A percentile compares a stretch with the other conserved stretches of the same genome.
Evolutionary conservation across 139 green algal genomes (phyloP).

Genomic region (Chlamydomonas sp.): DNA sequence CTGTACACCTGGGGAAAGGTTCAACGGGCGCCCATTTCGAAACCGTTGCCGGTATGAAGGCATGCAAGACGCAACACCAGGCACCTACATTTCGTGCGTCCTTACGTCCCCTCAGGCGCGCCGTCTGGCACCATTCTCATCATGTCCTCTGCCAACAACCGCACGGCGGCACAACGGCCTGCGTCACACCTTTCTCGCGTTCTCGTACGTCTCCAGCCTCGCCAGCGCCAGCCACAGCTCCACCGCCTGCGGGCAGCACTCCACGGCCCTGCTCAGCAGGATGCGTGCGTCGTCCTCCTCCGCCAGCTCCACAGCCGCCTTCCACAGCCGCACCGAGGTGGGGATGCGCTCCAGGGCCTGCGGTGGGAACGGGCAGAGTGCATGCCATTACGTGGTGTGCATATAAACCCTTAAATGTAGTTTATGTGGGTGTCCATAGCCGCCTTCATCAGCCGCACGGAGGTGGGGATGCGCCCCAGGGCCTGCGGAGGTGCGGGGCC

Average conservation of each 20-base stretch:
- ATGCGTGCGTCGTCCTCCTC: constrained; percentile 92
- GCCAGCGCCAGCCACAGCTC: constrained; percentile 98
- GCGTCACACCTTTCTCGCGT: constrained; percentile 83
- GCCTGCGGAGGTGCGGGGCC: constrained; percentile 45
- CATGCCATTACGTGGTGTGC: no score
- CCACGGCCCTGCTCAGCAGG: constrained; percentile 90
- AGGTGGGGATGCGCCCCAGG: constrained; percentile 89
- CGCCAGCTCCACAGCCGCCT: constrained; percentile 94
- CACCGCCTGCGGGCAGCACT: constrained; percentile 95
- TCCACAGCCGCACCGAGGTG: constrained; percentile 93
- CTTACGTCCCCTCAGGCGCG: neutral
- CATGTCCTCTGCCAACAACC: no score
- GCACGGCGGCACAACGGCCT: neutral
- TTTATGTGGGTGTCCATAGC: no score
- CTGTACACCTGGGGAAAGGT: no score
- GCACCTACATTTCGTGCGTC: neutral
- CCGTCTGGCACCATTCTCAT: no score
- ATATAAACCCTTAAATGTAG: no score
- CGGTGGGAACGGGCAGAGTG: neutral
- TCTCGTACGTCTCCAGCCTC: constrained; percentile 93
- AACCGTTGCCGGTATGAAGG: no score
- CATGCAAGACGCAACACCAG: neutral
- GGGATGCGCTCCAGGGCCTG: constrained; percentile 91
- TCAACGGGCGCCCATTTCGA: no score
- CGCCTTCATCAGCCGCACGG: constrained; percentile 96